Evolutionary conservation across 495 filamentous ascomycete genomes (phyloP).

Genomic region (Thermothielavioides terrestris): DNA sequence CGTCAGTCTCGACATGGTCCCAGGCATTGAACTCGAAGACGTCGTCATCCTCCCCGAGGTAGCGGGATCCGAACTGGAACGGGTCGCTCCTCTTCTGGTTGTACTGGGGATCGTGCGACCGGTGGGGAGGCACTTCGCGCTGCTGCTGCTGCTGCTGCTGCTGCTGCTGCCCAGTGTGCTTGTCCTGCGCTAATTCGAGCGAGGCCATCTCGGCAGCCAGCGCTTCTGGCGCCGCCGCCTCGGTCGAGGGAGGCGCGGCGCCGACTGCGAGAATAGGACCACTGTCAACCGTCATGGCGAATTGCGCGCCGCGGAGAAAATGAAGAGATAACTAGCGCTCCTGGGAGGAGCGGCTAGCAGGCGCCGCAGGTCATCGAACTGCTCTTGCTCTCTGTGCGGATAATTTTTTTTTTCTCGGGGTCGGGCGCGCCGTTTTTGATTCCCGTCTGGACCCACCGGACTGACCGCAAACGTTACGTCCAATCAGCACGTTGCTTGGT

Average conservation of each 20-base stretch:
- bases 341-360: slow-evolving; percentile 19
- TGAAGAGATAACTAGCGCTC: slow-evolving; percentile 9
- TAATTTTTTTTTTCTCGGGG: too few relatives aligned
- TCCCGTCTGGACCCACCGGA: too few relatives aligned
- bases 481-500: too few relatives aligned
- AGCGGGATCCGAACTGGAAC: slow-evolving; percentile 90
- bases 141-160: slow-evolving; percentile 10
- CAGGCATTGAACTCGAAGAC: slow-evolving; percentile 96
- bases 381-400: slow-evolving; percentile 11
- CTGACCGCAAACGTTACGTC: too few relatives aligned
- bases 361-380: slow-evolving; percentile 20
- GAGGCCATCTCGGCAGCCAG: slow-evolving; percentile 23
- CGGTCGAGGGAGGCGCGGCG: slow-evolving; percentile 4
- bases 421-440: too few relatives aligned
- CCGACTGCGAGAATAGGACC: slow-evolving; percentile 5
- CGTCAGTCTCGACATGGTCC: slow-evolving; percentile 91
- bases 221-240: slow-evolving; percentile 10
- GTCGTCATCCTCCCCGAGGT: slow-evolving; percentile 70
- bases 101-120: slow-evolving; percentile 47
- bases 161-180: slow-evolving; percentile 7
- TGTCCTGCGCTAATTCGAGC: slow-evolving; percentile 21
- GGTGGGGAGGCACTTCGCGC: slow-evolving; percentile 34
- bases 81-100: slow-evolving; percentile 79
- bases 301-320: neutral
- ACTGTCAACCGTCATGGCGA: slow-evolving; percentile 17